These are phyloP conservation scores for Perkinsus chesapeaki DNA, from an alignment of 169 alveolate genomes.

Conservation along the genomic window DNA sequence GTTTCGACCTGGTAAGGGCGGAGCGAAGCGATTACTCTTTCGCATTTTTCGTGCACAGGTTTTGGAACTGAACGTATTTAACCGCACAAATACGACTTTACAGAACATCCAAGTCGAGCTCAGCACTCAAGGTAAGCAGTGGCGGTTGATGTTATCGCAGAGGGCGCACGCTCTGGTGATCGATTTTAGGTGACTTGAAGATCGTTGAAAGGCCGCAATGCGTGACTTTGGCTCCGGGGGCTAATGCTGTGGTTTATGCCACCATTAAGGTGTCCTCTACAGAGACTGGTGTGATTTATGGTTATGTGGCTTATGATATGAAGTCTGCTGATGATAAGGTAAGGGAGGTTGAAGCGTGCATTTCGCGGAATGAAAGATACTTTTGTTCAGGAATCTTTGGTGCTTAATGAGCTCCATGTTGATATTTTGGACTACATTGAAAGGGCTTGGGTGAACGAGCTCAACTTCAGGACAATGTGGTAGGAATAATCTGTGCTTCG, in stretches of 20 bases:
- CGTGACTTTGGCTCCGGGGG: constrained; percentile 58
- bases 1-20: constrained; percentile 58
- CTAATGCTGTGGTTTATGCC: constrained; percentile 45
- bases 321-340: constrained; percentile 34
- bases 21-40: background rate
- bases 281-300: constrained; percentile 84
- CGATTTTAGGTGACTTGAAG: constrained; percentile 31
- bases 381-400: constrained; percentile 45
- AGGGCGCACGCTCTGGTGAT: background rate
- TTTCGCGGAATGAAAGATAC: background rate
- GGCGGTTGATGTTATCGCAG: background rate
- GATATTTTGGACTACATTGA: constrained; percentile 72
- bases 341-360: background rate
- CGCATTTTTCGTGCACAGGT: background rate
- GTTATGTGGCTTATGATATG: constrained; percentile 80
- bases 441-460: constrained; percentile 60
- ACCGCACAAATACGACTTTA: constrained; percentile 65
- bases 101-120: constrained; percentile 73
- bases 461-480: constrained; percentile 77
- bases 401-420: constrained; percentile 67
- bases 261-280: constrained; percentile 57
- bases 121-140: constrained; percentile 57
- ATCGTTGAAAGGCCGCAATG: constrained; percentile 68
- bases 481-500: background rate
- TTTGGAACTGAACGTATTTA: constrained; percentile 63